These are phyloP conservation scores for Fusarium avenaceum DNA, from an alignment of 2,329 filamentous ascomycete genomes.

Conservation along the genomic window DNA sequence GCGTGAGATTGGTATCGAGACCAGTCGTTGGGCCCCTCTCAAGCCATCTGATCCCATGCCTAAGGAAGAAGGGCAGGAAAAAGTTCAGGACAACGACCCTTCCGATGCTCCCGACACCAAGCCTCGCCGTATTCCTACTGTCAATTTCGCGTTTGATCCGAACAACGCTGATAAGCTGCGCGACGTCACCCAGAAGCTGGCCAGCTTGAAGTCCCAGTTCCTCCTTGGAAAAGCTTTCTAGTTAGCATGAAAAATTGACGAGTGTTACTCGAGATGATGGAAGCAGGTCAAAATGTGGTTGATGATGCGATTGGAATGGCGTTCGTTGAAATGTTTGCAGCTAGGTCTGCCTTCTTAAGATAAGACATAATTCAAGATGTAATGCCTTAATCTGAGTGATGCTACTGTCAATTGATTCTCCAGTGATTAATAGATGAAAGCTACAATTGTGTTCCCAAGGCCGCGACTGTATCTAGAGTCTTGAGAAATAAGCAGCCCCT, in stretches of 20 bases:
- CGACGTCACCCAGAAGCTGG: neutral
- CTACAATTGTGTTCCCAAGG: no score
- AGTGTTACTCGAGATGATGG: neutral
- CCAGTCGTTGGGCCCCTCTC: constrained; percentile 30
- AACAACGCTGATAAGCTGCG: constrained; percentile 16
- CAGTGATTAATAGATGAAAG: no score
- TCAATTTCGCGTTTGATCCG: constrained; percentile 13
- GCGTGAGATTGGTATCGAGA: constrained; percentile 11
- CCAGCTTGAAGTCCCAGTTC: constrained; percentile 21
- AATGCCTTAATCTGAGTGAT: no score
- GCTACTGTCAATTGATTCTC: no score
- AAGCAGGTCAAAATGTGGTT: no score
- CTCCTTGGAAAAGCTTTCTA: constrained; percentile 4
- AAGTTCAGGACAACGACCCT: neutral
- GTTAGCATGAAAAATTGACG: no score
- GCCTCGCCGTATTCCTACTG: constrained; percentile 6
- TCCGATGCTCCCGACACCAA: neutral
- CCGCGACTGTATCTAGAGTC: no score
- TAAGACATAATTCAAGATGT: no score
- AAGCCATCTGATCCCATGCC: neutral
- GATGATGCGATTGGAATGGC: neutral
- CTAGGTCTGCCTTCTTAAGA: no score
- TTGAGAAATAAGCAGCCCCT: no score
- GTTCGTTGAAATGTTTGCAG: constrained; percentile 9
- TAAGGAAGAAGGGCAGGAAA: neutral